Conservation (phyloP, 768 basidiomycete genomes). For the Tricholoma sp. region DNA sequence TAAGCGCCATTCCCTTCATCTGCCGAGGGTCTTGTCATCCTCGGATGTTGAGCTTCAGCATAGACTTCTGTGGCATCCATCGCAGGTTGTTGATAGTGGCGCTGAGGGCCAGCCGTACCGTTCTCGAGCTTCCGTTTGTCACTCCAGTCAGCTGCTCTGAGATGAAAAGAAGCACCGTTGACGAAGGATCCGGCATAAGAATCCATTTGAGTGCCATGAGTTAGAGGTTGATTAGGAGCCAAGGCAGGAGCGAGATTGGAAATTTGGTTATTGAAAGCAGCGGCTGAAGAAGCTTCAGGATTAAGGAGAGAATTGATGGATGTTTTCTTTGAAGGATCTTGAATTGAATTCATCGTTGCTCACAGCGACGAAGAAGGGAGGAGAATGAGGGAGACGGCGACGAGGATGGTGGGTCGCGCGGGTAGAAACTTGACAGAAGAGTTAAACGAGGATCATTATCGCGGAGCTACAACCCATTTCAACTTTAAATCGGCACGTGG, state of each 20-base stretch:
- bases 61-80: conserved; percentile 13
- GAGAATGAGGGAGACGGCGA: not conserved
- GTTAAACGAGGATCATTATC: conserved; percentile 1
- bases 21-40: conserved; percentile 25
- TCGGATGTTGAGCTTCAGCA: conserved; percentile 27
- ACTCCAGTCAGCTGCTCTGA: conserved; percentile 61
- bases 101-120: not conserved
- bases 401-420: not conserved
- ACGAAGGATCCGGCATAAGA: conserved; percentile 20
- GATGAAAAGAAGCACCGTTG: conserved; percentile 37
- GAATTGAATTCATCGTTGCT: conserved; percentile 23
- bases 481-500: conserved; percentile 1
- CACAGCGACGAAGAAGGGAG: not conserved
- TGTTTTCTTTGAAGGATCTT: conserved; percentile 36
- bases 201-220: conserved; percentile 18
- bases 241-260: conserved; percentile 15
- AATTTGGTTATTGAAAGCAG: conserved; percentile 15
- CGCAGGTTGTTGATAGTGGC: conserved; percentile 19
- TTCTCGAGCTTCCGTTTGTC: conserved; percentile 18
- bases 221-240: conserved; percentile 14
- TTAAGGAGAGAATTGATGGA: conserved; percentile 39
- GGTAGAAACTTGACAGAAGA: not conserved
- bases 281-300: conserved; percentile 28
- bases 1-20: conserved; percentile 19
- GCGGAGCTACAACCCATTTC: not conserved